Evolutionary conservation across 345 rosid species (phyloP), one percentile per base, ranked within the genome.

Genomic region (Kernera saxatilis): DNA sequence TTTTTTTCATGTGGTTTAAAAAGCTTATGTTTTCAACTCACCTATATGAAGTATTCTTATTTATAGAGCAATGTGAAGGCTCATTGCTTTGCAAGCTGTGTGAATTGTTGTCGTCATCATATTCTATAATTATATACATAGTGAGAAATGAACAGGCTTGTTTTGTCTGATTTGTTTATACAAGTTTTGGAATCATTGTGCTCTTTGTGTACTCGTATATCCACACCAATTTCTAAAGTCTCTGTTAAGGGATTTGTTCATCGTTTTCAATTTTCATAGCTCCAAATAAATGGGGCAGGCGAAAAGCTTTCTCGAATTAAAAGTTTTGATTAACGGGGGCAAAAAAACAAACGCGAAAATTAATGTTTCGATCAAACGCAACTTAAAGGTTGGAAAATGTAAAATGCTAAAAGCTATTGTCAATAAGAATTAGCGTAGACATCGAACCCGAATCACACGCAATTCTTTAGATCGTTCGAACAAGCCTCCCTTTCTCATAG

Each of bases 61-160:
- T 8, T 59, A 74, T 40, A 67, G 39, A 67, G 64, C 73, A 74
- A 66, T 41, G 78, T 67, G 67, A 13, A 74, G 67, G 59, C 77
- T 39, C 67, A 57, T 58, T 73, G 61, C 52, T 37, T 73, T 49
- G 54, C 78, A 49, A 51, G 55, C 48, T 59, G 55, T 51, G 63
- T 60, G 64, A 43, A 67, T 51, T 68, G 6, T 39, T 67, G 48
- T 60, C 67, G 69, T 53, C 72, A 49, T 66, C 51, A 32, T 65
- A 17, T 55, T 64, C 43, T 56, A 56, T 37, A 26, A 60, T n/a
- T 9, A 33, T 15, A 73, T 9, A 55, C 51, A 66, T 7, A 22
- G 53, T 57, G 77, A 58, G 52, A 27, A 45, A 40, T 37, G 52
- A 65, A 65, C 43, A 55, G 60, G 46, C 63, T 59, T 74, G 53